Conservation (phyloP, 768 basidiomycete genomes). For the Kwoniella europaea region DNA sequence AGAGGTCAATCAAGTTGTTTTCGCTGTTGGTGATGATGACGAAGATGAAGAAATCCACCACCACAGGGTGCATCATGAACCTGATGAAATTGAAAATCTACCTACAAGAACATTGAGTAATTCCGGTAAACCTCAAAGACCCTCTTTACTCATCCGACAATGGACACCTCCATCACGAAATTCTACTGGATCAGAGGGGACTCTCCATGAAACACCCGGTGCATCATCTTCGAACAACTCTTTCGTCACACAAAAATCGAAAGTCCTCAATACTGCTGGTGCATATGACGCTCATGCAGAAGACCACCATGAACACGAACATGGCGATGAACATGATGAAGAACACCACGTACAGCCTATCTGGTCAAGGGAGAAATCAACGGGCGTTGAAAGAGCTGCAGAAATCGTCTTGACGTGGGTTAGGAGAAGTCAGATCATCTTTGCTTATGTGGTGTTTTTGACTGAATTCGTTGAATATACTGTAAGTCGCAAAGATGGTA, state of each 20-base stretch:
- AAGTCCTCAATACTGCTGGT: conserved; percentile 11
- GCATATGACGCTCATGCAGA: conserved; percentile 23
- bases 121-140: conserved; percentile 21
- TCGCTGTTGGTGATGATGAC: conserved; percentile 34
- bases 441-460: conserved; percentile 70
- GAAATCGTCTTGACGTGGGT: conserved; percentile 52
- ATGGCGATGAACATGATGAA: neutral
- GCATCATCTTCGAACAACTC: conserved; percentile 25
- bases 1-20: conserved; percentile 44
- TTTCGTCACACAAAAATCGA: conserved; percentile 21
- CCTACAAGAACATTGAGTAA: conserved; percentile 3
- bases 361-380: conserved; percentile 17
- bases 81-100: conserved; percentile 6
- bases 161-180: conserved; percentile 27
- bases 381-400: conserved; percentile 17
- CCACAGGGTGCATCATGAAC: neutral
- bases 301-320: conserved; percentile 16
- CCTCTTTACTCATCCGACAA: conserved; percentile 33
- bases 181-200: conserved; percentile 42
- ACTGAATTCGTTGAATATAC: conserved; percentile 81
- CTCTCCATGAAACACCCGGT: conserved; percentile 39
- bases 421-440: conserved; percentile 72
- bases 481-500: conserved; percentile 22
- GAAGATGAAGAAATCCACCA: conserved; percentile 18
- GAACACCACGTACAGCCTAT: conserved; percentile 35